Evolutionary conservation across 2,329 filamentous ascomycete genomes (phyloP).

Genomic region (Exophiala viscosa): DNA sequence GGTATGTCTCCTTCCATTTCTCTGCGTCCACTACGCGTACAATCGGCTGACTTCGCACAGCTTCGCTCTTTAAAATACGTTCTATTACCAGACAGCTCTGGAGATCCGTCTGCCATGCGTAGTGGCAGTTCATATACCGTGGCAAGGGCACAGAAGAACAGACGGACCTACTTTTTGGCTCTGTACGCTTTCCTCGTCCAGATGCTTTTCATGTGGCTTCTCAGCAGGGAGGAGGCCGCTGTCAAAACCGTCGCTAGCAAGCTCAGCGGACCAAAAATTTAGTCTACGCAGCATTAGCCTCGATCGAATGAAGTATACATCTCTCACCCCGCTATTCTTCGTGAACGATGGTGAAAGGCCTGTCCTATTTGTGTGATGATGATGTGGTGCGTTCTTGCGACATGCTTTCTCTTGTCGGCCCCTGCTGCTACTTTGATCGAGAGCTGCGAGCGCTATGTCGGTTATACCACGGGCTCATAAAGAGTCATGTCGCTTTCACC

Average conservation of each 20-base stretch:
- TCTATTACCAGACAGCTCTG: conserved; percentile 76
- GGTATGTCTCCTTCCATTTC: conserved; percentile 53
- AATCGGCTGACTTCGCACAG: conserved; percentile 44
- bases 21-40: neutral
- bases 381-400: too few relatives aligned
- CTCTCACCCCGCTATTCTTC: neutral
- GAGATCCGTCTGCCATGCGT: conserved; percentile 57
- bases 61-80: conserved; percentile 95
- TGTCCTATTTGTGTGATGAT: neutral
- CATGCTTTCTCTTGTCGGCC: too few relatives aligned
- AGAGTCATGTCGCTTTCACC: too few relatives aligned
- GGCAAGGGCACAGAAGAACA: conserved; percentile 78
- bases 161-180: conserved; percentile 87
- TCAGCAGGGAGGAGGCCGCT: conserved; percentile 53
- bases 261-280: conserved; percentile 20
- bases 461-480: too few relatives aligned
- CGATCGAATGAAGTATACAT: neutral
- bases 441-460: too few relatives aligned
- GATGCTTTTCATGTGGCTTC: conserved; percentile 87
- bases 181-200: conserved; percentile 93
- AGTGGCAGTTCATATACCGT: conserved; percentile 61
- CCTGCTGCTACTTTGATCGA: too few relatives aligned
- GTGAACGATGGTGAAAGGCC: neutral
- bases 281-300: neutral
- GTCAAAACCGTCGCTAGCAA: conserved; percentile 28